Percentiles rank a stretch among this genome's conserved stretches.
These are phyloP conservation scores for Boechera stricta DNA, from an alignment of 345 rosid species.

Conservation along the genomic window DNA sequence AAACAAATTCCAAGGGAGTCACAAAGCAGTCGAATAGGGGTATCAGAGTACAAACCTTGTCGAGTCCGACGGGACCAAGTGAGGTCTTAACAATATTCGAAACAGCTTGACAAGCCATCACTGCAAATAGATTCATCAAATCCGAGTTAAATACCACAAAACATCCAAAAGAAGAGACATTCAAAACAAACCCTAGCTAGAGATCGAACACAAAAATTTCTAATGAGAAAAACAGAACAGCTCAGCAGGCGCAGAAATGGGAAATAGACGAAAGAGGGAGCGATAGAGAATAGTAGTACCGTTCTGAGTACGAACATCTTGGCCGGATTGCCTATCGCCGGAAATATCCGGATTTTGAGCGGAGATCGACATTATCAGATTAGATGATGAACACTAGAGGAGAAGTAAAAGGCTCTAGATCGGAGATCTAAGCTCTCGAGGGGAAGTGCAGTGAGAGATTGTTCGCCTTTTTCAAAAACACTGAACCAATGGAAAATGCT, in stretches of 20 bases:
- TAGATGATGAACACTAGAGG: not conserved
- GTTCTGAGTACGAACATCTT: constrained; percentile 96
- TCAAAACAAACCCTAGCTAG: constrained; percentile 38
- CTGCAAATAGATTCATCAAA: constrained; percentile 43
- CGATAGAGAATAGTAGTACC: constrained; percentile 49
- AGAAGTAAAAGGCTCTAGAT: constrained; percentile 44
- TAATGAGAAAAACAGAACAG: not conserved
- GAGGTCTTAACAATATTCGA: constrained; percentile 96
- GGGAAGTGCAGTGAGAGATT: constrained; percentile 20
- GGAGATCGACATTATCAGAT: constrained; percentile 59
- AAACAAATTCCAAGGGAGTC: not conserved
- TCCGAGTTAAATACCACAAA: not conserved
- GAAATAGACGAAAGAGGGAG: not conserved
- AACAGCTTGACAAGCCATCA: constrained; percentile 94
- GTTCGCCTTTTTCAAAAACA: not conserved
- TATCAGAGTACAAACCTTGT: constrained; percentile 61
- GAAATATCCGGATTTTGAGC: constrained; percentile 79
- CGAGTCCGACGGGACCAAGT: constrained; percentile 97
- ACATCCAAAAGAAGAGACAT: not conserved
- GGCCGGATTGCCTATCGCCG: constrained; percentile 93
- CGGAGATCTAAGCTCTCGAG: constrained; percentile 37
- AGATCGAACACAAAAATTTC: constrained; percentile 26
- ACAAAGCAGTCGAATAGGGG: not conserved
- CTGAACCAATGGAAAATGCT: constrained; percentile 26
- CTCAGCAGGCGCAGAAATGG: constrained; percentile 7